Base-by-base conservation (phyloP, 345 rosid species). In the sweet orange (Citrus sinensis) region DNA sequence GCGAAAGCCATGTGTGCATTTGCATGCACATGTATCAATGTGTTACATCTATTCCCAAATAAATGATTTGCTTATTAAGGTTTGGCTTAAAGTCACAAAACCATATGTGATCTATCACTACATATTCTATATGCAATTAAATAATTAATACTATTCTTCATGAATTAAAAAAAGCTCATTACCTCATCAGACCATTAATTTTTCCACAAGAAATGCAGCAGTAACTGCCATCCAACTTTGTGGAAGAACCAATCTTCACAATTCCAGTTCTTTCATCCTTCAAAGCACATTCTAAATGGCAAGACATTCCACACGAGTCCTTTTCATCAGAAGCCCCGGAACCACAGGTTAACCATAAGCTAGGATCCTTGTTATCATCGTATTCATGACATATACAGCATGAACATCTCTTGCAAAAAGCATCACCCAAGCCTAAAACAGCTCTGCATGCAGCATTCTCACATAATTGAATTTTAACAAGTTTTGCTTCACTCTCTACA, bases 321-420 rank as follows among this genome's bases (percentile, higher is more conserved):
- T 76, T 84, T 34, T 85, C 89, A 72, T 80, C 81, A 34, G 66
- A 82, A 70, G 87, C 80, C 76, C 88, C 93, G 24, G 89, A 87
- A 74, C 88, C 85, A 65, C 98, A 93, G 54, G 93, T 92, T 72
- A 93, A 68, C 98, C 96, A 92, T 37, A 92, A 86, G 85, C 93
- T 91, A 76, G 94, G 96, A 84, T 93, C 98, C 86, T 93, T 93
- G 83, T 93, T 93, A 76, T 92, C 92, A 83, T 93, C 98, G 51
- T 87, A 92, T 51, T 65, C 86, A 59, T 80, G 92, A 82, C 98
- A 93, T 46, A 92, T 90, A 85, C 94, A 90, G 80, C 98, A 93
- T 25, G 98, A 88, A 82, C 98, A 93, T 84, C 98, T 85, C 85
- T 84, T 88, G 89, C 98, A 93, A 75, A 93, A 93, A 29, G 80